Evolutionary conservation across 768 basidiomycete genomes (phyloP), one percentile per base, ranked within the genome.

Genomic region (Chalciporus chontae): DNA sequence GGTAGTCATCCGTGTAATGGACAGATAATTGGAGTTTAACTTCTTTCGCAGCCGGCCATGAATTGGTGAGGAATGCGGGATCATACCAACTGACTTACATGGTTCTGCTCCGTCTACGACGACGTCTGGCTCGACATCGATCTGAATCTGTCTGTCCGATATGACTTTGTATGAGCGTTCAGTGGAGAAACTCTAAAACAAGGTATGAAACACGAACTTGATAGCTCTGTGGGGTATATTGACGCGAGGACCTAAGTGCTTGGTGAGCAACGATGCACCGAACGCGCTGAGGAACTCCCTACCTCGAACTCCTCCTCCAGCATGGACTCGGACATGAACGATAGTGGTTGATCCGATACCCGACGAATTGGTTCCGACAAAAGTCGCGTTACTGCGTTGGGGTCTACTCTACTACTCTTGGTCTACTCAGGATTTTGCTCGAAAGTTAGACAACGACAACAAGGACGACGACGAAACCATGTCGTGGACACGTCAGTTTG

Each of bases 221-320:
- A 79, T 50, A 96, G 74, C 69, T 98, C 95, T 56, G 90, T 86
- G 5, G 95, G 92, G 68, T 95, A 98, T 67, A 98, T 98, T 3
- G 92, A 86, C 72, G 95, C 93, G 58, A 97, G 79, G 23, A 96
- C 93, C 88, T 95, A 61, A n/a, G 17, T 26, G 50, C 52, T 44
- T 19, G 45, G 46, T 53, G 53, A 47, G 57, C 43, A 42, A 54
- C 26, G 46, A 36, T 37, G 48, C 43, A 40, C 24, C 26, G 38
- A 18, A 40, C 42, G 36, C 48, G 48, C 38, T 46, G 50, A 50
- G 38, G 39, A 56, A 47, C 53, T 52, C 21, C 48, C 56, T 61
- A 94, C 93, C 83, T 97, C 93, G 54, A 94, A 83, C 69, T 97
- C 94, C 71, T 97, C 94, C 48, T 82, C 74, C 47, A 96, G 74